Evolutionary conservation across 140 eudicot genomes (phyloP), one percentile per base, ranked within the genome.

Genomic region (Ambrosia hybrid): DNA sequence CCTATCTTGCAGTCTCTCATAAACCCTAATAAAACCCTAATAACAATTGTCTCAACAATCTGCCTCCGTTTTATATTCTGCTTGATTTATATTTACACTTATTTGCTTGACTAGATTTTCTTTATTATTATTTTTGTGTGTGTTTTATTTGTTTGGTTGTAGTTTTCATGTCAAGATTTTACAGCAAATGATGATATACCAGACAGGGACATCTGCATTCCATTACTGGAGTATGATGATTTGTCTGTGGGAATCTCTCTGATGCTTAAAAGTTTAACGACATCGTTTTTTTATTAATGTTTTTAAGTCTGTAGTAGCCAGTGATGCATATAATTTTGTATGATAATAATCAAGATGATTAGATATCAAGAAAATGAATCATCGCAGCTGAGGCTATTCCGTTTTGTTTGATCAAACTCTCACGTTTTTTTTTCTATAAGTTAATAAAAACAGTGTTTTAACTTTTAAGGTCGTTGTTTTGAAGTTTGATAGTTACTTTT

Each of bases 231-330:
- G 14, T 45, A 74, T 71, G 88, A 74, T 83, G 91, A 86, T 73
- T 86, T 69, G 86, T 83, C 88, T 62, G 78, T 86, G 91, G 91
- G 88, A 86, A 86, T 83, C 86, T 86, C 82, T 83, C 81, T 80
- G 91, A 86, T 83, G 86, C 88, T 30, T 30, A 30, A 30, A 30
- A 30, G 34, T 61, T 37, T 4, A 15, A 26, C 2, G 48, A 43
- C 48, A 7, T 43, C 48, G 48, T 43, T 49, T 12, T 49, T 30
- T 30, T 30, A 30, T 30, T 1, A 30, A 30, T 30, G 34, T 30
- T 49, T 49, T 49, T 49, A 3, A 0, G 53, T 9, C 9, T 49
- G 53, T n/a, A 0, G 34, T 0, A 2, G 84, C 87, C 87, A 4
- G 33, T 83, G 87, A 79, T 83, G 87, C 75, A 78, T 70, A 53